Conservation (phyloP, 768 basidiomycete species). For the Strobilomyces confusus region DNA sequence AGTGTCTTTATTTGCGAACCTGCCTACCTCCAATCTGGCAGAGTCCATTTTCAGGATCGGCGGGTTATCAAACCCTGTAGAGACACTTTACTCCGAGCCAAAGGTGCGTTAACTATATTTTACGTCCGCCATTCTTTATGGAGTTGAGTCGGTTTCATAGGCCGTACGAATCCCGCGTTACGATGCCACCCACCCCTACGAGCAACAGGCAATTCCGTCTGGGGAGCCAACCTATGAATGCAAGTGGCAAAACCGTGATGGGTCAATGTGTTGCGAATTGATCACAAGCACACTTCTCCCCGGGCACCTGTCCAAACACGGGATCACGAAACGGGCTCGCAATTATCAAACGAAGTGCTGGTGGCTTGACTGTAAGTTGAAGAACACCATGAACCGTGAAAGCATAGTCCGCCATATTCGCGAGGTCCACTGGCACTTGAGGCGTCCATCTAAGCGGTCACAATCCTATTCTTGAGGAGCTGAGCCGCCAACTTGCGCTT, state of each 20-base stretch:
- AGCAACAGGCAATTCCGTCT: background rate
- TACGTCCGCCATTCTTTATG: background rate
- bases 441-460: constrained; percentile 1
- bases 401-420: constrained; percentile 17
- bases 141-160: background rate
- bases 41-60: background rate
- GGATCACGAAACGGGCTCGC: constrained; percentile 9
- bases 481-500: no score
- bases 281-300: constrained; percentile 2
- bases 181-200: background rate
- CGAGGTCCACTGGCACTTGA: constrained; percentile 12
- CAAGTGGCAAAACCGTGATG: constrained; percentile 4
- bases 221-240: background rate
- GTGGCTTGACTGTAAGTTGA: constrained; percentile 10
- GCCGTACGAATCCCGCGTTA: background rate
- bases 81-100: background rate
- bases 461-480: no score
- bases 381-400: constrained; percentile 16
- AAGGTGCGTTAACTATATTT: background rate
- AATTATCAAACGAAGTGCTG: background rate
- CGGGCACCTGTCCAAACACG: constrained; percentile 13
- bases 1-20: background rate
- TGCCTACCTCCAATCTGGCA: background rate
- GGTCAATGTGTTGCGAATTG: background rate
- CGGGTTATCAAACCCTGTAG: background rate